Evolutionary conservation across 768 basidiomycete genomes (phyloP), one percentile per base, ranked within the genome.

Genomic region (Amanita pseudoporphyria): DNA sequence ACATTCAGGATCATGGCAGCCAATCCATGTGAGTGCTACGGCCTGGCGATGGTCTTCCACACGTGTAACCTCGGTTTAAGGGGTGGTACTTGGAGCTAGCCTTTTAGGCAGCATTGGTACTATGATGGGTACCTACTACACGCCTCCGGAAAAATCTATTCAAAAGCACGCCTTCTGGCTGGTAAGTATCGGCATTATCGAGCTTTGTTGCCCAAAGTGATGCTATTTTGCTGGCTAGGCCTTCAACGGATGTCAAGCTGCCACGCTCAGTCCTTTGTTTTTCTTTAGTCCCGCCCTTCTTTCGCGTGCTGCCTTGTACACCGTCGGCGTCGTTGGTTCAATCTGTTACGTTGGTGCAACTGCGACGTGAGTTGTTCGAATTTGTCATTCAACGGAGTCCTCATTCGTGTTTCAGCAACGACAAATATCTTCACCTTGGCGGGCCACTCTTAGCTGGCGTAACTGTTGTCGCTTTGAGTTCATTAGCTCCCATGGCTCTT

Each of bases 301-400:
- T 44, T 84, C 84, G 14, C 81, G 91, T 26, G 91, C 91, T 7
- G 91, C 88, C 5, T 69, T 95, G 2, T 95, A 95, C 66, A 93
- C 91, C 0, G 76, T 81, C 32, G 89, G 89, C 22, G 78, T 88
- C 2, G 86, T 91, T n/a, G 89, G 88, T 3, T 79, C 86, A 2
- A 76, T 94, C 22, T 83, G 83, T 10, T 95, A 90, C 61, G 75
- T 95, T 19, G 91, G 91, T 18, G 89, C 90, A 3, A 95, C 91
- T 30, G 91, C 91, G 21, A 81, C 69, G 84, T 82, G 56, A 53
- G 74, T 50, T 54, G 31, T 32, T 14, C 52, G 38, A 47, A n/a
- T 22, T 16, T 18, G n/a, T 6, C 9, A 41, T 48, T 13, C 22
- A 13, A 14, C 18, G 18, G n/a, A 24, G 51, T 3, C 2, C 18